Conservation (phyloP, 2,329 filamentous ascomycete genomes). For the Sarocladiaceae sp. region DNA sequence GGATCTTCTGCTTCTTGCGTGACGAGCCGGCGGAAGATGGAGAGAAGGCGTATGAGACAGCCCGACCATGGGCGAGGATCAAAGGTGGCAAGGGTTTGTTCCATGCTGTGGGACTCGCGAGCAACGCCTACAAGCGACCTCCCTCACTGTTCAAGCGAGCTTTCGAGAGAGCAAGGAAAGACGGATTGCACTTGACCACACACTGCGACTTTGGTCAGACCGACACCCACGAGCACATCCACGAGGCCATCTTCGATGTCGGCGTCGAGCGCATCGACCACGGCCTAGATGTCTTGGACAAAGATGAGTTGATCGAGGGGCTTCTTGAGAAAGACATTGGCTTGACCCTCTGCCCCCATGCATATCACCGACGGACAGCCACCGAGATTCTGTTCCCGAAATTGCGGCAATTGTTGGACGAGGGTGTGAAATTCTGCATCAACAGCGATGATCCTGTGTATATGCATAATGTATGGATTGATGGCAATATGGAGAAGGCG, state of each 20-base stretch:
- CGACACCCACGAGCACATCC: conserved; percentile 47
- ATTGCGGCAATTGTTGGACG: conserved; percentile 50
- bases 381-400: conserved; percentile 45
- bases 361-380: conserved; percentile 16
- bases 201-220: conserved; percentile 49
- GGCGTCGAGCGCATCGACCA: conserved; percentile 67
- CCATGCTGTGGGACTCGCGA: conserved; percentile 42
- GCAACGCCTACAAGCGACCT: conserved; percentile 41
- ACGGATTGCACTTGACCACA: conserved; percentile 41
- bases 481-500: conserved; percentile 12
- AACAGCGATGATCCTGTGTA: conserved; percentile 71
- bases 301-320: conserved; percentile 50
- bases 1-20: conserved; percentile 69
- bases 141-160: conserved; percentile 38
- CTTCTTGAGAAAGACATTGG: conserved; percentile 53
- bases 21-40: conserved; percentile 69
- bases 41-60: conserved; percentile 50
- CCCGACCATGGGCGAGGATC: conserved; percentile 31
- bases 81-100: conserved; percentile 31
- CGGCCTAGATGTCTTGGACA: conserved; percentile 60
- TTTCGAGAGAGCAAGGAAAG: conserved; percentile 29
- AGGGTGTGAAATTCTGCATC: conserved; percentile 61
- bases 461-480: conserved; percentile 33
- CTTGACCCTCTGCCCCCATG: conserved; percentile 62
- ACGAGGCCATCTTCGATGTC: conserved; percentile 56